Evolutionary conservation across 129 eudicot species (phyloP).

Genomic region (Helichrysum umbraculigerum): DNA sequence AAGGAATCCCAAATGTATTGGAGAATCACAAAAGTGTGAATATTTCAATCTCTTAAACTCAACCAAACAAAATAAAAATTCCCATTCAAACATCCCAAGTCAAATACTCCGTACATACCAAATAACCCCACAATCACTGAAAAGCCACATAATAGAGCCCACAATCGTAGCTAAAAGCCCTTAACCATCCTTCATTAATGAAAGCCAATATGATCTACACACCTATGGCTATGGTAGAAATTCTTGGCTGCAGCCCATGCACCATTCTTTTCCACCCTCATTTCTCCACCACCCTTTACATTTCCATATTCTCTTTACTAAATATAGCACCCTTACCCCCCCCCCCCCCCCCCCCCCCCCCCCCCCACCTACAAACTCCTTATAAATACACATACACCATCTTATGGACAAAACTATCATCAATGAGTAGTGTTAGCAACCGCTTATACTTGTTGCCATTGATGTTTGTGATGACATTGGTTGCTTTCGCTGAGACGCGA

Average conservation of each 20-base stretch:
- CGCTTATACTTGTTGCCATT: conserved; percentile 26
- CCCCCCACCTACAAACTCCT: conserved; percentile 19
- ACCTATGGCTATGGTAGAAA: conserved; percentile 38
- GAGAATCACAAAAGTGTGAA: conserved; percentile 30
- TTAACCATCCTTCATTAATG: conserved; percentile 22
- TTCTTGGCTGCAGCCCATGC: conserved; percentile 38
- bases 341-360: conserved; percentile 26
- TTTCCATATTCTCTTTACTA: conserved; percentile 36
- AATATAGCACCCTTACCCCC: conserved; percentile 27
- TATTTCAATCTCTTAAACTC: conserved; percentile 29
- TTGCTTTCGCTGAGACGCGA: conserved; percentile 31
- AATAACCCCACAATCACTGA: conserved; percentile 16
- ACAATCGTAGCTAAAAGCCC: conserved; percentile 9
- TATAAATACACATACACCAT: conserved; percentile 25
- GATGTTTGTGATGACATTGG: conserved; percentile 27
- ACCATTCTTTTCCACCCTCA: conserved; percentile 39
- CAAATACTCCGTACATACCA: conserved; percentile 23
- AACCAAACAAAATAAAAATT: conserved; percentile 29
- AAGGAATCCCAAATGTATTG: conserved; percentile 33
- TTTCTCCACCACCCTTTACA: conserved; percentile 45
- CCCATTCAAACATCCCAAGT: conserved; percentile 39
- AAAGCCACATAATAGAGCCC: conserved; percentile 26
- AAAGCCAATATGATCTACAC: conserved; percentile 26
- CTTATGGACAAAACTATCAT: conserved; percentile 29
- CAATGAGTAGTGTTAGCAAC: conserved; percentile 34